These are phyloP conservation scores for Trichoderma hamatum DNA, from an alignment of 2,329 filamentous ascomycete species.

Conservation along the genomic window DNA sequence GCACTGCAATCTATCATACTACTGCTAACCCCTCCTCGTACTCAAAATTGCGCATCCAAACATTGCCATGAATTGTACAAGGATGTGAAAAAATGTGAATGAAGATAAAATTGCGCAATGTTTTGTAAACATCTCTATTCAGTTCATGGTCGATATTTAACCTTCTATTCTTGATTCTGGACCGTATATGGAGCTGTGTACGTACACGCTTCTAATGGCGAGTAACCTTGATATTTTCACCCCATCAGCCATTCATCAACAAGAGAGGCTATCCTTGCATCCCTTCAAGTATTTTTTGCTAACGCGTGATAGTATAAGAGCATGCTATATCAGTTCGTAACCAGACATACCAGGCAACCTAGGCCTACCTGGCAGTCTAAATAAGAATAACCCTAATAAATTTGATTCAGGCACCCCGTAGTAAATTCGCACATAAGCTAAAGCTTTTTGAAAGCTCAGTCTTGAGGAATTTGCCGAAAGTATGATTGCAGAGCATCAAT, in stretches of 20 bases:
- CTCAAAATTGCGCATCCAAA: too few species aligned
- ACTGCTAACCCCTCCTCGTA: too few species aligned
- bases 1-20: too few species aligned
- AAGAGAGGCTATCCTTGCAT: not conserved
- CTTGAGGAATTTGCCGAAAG: too few species aligned
- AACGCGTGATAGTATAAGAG: not conserved
- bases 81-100: not conserved
- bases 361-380: too few species aligned
- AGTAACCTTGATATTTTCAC: not conserved
- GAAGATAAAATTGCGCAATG: not conserved
- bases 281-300: not conserved
- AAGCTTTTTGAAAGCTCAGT: too few species aligned
- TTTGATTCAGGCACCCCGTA: too few species aligned
- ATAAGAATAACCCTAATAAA: too few species aligned
- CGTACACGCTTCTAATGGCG: not conserved
- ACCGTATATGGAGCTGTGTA: not conserved
- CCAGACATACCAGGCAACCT: too few species aligned
- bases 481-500: too few species aligned
- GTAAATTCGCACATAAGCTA: too few species aligned
- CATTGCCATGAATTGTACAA: too few species aligned
- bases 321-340: not conserved
- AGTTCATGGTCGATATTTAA: not conserved
- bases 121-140: not conserved
- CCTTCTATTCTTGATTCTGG: not conserved
- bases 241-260: not conserved